Evolutionary conservation across 768 basidiomycete species (phyloP).

Genomic region (Pleurotus djamor): DNA sequence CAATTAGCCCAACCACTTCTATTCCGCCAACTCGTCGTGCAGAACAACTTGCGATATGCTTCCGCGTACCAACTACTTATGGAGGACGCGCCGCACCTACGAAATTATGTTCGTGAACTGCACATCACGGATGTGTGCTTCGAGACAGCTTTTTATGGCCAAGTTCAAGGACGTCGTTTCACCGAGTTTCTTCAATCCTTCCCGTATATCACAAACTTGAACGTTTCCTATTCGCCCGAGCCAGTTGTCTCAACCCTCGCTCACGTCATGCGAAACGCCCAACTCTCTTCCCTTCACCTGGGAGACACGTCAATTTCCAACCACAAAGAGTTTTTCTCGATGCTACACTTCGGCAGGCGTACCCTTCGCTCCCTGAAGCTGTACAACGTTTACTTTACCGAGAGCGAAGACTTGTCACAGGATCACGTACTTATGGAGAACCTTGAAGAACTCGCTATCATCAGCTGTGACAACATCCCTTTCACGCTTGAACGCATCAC

Average conservation of each 20-base stretch:
- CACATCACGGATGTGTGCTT: neutral
- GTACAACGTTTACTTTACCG: neutral
- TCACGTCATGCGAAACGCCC: neutral
- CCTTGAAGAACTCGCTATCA: neutral
- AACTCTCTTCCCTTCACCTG: neutral
- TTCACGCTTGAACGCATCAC: neutral
- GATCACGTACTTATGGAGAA: neutral
- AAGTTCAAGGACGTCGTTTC: neutral
- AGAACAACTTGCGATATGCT: neutral
- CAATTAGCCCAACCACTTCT: neutral
- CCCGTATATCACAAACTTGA: neutral
- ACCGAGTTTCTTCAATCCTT: neutral
- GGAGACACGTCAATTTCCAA: neutral
- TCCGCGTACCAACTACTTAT: neutral
- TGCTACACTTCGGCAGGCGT: neutral
- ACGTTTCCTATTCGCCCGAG: neutral
- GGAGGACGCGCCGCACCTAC: neutral
- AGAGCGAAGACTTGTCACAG: neutral
- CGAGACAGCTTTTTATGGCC: neutral
- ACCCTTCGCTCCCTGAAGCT: neutral
- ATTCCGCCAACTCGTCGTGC: neutral
- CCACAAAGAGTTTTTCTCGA: neutral
- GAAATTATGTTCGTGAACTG: neutral
- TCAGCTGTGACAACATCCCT: neutral
- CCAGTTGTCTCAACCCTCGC: neutral